Evolutionary conservation across 371 early-diverging fungal species (phyloP).

Genomic region (Cladochytrium tenue): DNA sequence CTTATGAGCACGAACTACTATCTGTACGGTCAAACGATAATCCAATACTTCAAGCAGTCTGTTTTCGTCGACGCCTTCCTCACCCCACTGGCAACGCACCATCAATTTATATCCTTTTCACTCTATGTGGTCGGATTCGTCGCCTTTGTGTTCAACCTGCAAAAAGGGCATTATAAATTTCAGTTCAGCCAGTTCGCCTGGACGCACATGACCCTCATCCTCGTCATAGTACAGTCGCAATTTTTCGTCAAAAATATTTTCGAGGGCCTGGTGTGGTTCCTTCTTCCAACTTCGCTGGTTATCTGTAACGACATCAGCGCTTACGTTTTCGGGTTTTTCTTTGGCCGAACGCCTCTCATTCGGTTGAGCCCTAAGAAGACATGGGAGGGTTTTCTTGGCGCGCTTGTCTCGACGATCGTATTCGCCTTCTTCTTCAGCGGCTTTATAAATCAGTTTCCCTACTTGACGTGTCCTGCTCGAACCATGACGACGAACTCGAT

Average conservation of each 20-base stretch:
- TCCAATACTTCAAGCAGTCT: constrained; percentile 79
- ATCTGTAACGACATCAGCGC: constrained; percentile 97
- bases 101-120: constrained; percentile 89
- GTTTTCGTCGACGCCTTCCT: constrained; percentile 80
- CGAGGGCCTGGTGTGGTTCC: constrained; percentile 94
- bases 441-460: constrained; percentile 66
- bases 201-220: constrained; percentile 91
- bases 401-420: constrained; percentile 78
- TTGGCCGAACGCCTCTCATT: constrained; percentile 93
- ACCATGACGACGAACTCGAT: constrained; percentile 62
- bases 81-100: constrained; percentile 85
- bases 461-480: constrained; percentile 85
- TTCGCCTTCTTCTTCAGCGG: constrained; percentile 78
- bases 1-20: constrained; percentile 86
- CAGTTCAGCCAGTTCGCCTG: constrained; percentile 95
- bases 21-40: constrained; percentile 87
- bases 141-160: constrained; percentile 89
- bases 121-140: constrained; percentile 89
- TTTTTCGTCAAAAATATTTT: constrained; percentile 95
- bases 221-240: constrained; percentile 87
- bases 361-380: constrained; percentile 98
- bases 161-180: constrained; percentile 74
- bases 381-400: constrained; percentile 99
- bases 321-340: constrained; percentile 89
- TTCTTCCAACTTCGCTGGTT: constrained; percentile 91